Conservation (phyloP, 2,329 filamentous ascomycete genomes). For the Pseudogymnoascus sp. region DNA sequence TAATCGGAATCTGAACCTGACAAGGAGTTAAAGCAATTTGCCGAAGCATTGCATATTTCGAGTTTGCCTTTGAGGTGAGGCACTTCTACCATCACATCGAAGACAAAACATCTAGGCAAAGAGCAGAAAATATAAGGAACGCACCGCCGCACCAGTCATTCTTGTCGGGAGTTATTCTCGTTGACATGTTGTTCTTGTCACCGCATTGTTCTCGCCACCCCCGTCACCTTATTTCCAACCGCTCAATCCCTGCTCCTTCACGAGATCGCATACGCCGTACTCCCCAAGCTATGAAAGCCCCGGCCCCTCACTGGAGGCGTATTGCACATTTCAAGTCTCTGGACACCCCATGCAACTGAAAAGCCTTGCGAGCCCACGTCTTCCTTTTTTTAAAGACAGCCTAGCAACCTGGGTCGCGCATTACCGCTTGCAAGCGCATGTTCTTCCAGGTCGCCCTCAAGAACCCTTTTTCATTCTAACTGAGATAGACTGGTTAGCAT, state of each 20-base stretch:
- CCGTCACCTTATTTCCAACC: not conserved
- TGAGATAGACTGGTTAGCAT: not conserved
- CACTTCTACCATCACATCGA: not conserved
- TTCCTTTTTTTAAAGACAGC: too few species aligned
- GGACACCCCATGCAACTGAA: too few species aligned
- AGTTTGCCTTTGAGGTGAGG: not conserved
- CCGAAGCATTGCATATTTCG: not conserved
- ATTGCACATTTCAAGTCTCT: too few species aligned
- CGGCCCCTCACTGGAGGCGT: too few species aligned
- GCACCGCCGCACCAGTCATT: not conserved
- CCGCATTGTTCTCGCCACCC: not conserved
- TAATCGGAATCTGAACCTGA: not conserved
- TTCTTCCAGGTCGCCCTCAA: not conserved
- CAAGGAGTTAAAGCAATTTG: not conserved
- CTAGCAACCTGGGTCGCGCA: not conserved
- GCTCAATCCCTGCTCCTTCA: too few species aligned
- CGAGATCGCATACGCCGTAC: too few species aligned
- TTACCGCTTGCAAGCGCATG: not conserved
- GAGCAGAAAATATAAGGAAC: not conserved
- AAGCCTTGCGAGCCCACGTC: too few species aligned
- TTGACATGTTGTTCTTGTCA: not conserved
- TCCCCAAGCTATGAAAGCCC: too few species aligned
- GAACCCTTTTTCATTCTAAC: not conserved
- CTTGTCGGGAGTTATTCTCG: not conserved
- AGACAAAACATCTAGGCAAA: not conserved